Evolutionary conservation across 2,329 filamentous ascomycete genomes (phyloP).

Genomic region (Alternaria brassicicola): DNA sequence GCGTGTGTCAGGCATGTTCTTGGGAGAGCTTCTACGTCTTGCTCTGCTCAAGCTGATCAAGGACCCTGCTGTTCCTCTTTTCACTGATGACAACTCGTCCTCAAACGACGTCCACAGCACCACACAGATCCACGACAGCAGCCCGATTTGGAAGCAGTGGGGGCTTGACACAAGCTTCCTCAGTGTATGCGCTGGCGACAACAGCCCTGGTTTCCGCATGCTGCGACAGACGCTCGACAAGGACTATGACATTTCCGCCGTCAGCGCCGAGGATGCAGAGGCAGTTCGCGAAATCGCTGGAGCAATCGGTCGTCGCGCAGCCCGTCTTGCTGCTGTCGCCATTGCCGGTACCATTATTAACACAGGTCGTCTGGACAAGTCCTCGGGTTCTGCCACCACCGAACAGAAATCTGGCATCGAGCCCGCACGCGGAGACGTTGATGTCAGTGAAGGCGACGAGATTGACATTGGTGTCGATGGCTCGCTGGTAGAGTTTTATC

Average conservation of each 20-base stretch:
- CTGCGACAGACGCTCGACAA: slow-evolving; percentile 80
- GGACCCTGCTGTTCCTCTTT: slow-evolving; percentile 70
- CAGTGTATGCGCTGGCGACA: slow-evolving; percentile 83
- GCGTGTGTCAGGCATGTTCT: slow-evolving; percentile 96
- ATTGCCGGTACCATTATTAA: slow-evolving; percentile 84
- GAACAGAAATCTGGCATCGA: slow-evolving; percentile 45
- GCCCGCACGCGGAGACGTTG: slow-evolving; percentile 39
- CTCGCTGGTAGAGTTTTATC: slow-evolving; percentile 93
- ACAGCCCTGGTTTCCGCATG: slow-evolving; percentile 70
- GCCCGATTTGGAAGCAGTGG: slow-evolving; percentile 76
- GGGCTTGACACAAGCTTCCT: slow-evolving; percentile 90
- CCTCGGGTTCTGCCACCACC: slow-evolving; percentile 44
- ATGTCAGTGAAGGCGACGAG: slow-evolving; percentile 65
- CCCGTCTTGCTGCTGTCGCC: slow-evolving; percentile 84
- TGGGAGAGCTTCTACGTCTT: slow-evolving; percentile 89
- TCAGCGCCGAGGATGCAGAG: slow-evolving; percentile 82
- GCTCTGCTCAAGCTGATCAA: slow-evolving; percentile 75
- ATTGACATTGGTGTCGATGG: slow-evolving; percentile 95
- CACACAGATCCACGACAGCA: slow-evolving; percentile 64
- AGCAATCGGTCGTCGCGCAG: slow-evolving; percentile 86
- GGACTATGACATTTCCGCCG: slow-evolving; percentile 74
- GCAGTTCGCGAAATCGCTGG: slow-evolving; percentile 83
- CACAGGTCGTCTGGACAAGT: slow-evolving; percentile 69
- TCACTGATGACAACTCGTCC: slow-evolving; percentile 76
- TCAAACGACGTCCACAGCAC: slow-evolving; percentile 71